Evolutionary conservation across 179 eudicot species (phyloP).

Genomic region (Kewa caespitosa): DNA sequence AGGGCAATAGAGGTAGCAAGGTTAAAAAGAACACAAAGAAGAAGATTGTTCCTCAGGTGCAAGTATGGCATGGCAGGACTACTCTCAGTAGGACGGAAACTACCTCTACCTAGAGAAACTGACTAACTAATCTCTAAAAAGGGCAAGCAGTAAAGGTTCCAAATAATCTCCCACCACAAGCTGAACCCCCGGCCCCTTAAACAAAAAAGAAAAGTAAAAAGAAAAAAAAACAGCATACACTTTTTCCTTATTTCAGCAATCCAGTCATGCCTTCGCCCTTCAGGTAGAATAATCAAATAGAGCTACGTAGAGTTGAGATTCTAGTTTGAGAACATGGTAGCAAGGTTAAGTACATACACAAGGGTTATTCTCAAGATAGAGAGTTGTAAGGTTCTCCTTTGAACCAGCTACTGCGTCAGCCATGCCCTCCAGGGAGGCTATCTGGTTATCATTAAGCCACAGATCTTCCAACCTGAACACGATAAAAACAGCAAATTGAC

Average conservation of each 20-base stretch:
- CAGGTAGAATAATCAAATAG: background rate
- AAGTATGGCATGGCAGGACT: background rate
- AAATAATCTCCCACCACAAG: background rate
- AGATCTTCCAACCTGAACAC: slow-evolving; percentile 81
- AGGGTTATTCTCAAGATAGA: slow-evolving; percentile 95
- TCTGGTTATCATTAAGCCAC: slow-evolving; percentile 98
- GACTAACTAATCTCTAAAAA: no score
- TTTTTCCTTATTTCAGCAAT: background rate
- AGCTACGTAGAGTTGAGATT: background rate
- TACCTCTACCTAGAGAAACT: background rate
- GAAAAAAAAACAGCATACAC: background rate
- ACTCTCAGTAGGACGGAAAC: background rate
- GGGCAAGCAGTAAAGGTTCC: background rate
- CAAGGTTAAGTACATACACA: slow-evolving; percentile 57
- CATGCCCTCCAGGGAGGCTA: slow-evolving; percentile 65
- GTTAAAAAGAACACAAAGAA: background rate
- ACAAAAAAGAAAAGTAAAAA: background rate
- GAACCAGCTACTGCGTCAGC: slow-evolving; percentile 77
- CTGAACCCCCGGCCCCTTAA: background rate
- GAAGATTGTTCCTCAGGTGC: background rate
- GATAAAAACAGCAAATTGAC: slow-evolving; percentile 11
- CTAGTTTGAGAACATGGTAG: background rate
- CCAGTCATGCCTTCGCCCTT: no score
- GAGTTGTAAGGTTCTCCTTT: slow-evolving; percentile 79
- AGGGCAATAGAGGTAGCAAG: background rate